Evolutionary conservation across 805 yeast genomes (phyloP).

Genomic region (Pichia eremophila): DNA sequence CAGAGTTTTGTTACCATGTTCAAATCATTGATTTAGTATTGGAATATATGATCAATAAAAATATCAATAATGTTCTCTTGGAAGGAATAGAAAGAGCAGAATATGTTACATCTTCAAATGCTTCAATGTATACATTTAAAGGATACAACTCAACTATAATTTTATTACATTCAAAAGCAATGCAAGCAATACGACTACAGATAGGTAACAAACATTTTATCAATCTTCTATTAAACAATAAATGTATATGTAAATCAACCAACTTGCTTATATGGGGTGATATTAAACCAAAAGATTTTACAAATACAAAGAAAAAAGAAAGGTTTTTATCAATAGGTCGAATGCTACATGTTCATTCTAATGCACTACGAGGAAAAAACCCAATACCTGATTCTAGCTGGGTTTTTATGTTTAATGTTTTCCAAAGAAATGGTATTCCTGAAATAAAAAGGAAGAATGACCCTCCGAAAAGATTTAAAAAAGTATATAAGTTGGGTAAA

Average conservation of each 20-base stretch:
- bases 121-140: conserved; percentile 9
- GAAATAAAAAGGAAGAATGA: not conserved
- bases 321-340: not conserved
- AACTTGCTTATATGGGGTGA: conserved; percentile 19
- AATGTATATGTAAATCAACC: conserved; percentile 21
- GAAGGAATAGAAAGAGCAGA: conserved; percentile 31
- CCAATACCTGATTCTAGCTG: conserved; percentile 18
- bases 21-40: conserved; percentile 37
- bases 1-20: conserved; percentile 15
- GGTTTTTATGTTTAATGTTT: conserved; percentile 7
- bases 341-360: conserved; percentile 21
- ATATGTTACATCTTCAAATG: conserved; percentile 15
- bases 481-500: conserved; percentile 14
- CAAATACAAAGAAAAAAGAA: not conserved
- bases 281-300: conserved; percentile 2
- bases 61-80: conserved; percentile 30
- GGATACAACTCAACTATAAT: conserved; percentile 29
- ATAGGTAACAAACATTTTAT: conserved; percentile 35
- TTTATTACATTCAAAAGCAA: conserved; percentile 32
- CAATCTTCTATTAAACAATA: conserved; percentile 28
- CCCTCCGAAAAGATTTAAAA: conserved; percentile 19
- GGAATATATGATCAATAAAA: conserved; percentile 21
- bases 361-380: conserved; percentile 9
- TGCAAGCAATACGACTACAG: conserved; percentile 33
- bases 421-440: conserved; percentile 6